Conservation (phyloP, 306 rosid genomes). For the Cicer arietinum region DNA sequence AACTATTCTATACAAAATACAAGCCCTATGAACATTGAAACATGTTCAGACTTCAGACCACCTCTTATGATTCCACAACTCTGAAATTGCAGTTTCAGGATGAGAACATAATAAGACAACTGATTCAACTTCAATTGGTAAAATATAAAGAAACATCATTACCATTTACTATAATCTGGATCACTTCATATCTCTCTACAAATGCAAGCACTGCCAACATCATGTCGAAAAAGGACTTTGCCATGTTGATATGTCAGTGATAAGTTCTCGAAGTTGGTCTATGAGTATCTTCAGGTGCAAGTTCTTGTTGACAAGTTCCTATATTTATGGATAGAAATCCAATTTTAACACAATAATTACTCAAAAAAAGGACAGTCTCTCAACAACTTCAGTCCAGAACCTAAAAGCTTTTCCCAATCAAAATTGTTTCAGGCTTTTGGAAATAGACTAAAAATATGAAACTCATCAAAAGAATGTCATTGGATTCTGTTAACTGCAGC, state of each 20-base stretch:
- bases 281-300: constrained; percentile 73
- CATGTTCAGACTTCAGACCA: constrained; percentile 30
- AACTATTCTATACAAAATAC: constrained; percentile 21
- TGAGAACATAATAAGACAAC: constrained; percentile 13
- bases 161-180: constrained; percentile 31
- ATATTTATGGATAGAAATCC: constrained; percentile 31
- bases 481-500: constrained; percentile 25
- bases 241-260: constrained; percentile 91
- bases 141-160: constrained; percentile 27
- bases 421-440: constrained; percentile 12
- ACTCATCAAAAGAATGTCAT: not conserved
- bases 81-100: constrained; percentile 26
- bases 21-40: constrained; percentile 3
- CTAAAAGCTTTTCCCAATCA: not conserved
- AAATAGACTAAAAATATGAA: constrained; percentile 22
- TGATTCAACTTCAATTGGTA: constrained; percentile 31
- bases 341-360: constrained; percentile 21
- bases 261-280: constrained; percentile 81
- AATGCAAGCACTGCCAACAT: constrained; percentile 41
- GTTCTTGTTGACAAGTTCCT: constrained; percentile 89
- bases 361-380: not conserved
- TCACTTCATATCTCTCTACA: constrained; percentile 17
- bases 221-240: constrained; percentile 83
- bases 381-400: constrained; percentile 32
- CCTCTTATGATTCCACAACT: constrained; percentile 6